Percentiles rank a stretch among this genome's conserved stretches.
Conservation (phyloP, 768 basidiomycete species). For the Boletus pseudo-olivaceus region DNA sequence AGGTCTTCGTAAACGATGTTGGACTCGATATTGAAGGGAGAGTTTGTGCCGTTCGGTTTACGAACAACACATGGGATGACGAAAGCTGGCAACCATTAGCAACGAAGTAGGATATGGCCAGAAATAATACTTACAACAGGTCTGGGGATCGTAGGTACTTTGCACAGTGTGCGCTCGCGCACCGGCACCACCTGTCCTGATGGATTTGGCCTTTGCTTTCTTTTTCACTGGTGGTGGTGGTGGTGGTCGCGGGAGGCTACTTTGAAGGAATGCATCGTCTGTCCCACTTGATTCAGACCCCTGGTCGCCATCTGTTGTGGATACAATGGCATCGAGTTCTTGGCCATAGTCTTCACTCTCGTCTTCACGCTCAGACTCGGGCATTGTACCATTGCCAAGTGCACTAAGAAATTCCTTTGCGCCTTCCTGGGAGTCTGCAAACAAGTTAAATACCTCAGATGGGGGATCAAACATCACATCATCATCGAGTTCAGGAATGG, state of each 20-base stretch:
- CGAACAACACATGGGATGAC: neutral
- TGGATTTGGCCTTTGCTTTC: neutral
- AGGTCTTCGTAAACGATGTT: neutral
- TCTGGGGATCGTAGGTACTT: neutral
- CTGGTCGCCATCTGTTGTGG: no score
- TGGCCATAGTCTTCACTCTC: neutral
- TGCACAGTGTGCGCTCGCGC: no score
- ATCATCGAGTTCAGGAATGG: neutral
- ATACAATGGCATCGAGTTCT: neutral
- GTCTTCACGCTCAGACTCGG: neutral
- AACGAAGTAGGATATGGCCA: neutral
- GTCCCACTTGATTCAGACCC: neutral
- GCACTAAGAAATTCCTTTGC: neutral
- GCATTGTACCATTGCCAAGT: neutral
- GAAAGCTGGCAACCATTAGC: neutral
- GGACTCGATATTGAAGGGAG: neutral
- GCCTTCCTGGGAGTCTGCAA: neutral
- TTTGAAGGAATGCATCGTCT: neutral
- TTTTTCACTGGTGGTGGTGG: neutral
- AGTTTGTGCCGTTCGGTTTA: neutral
- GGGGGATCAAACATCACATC: no score
- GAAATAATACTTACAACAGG: neutral
- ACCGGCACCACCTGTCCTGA: no score
- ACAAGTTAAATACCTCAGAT: no score
- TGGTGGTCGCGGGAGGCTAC: no score